Percentiles rank a stretch among this genome's conserved stretches.
Evolutionary conservation across 2,329 filamentous ascomycete species (phyloP).

Genomic region (Davidsoniella virescens): DNA sequence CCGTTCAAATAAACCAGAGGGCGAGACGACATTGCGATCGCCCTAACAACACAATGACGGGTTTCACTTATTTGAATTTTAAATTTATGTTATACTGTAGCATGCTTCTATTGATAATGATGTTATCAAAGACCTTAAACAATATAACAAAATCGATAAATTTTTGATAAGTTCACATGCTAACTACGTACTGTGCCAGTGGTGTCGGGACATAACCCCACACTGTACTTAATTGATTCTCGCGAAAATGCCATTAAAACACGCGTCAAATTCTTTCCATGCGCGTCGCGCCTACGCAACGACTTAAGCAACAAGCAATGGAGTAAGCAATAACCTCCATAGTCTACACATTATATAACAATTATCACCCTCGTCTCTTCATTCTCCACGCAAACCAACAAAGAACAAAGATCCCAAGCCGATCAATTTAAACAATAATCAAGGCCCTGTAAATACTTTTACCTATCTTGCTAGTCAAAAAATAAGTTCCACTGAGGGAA

Average conservation of each 20-base stretch:
- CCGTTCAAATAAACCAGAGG: too few species aligned
- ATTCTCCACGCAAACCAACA: neutral
- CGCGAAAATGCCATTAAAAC: neutral
- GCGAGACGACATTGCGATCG: too few species aligned
- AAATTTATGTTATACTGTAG: too few species aligned
- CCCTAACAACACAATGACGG: too few species aligned
- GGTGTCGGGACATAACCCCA: neutral
- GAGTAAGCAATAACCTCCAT: neutral
- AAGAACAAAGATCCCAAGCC: conserved; percentile 3
- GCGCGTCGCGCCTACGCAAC: conserved; percentile 6
- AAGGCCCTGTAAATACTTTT: too few species aligned
- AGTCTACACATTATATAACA: too few species aligned
- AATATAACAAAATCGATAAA: neutral
- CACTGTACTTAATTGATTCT: conserved; percentile 10
- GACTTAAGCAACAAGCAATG: neutral
- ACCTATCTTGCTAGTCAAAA: too few species aligned
- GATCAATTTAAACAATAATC: too few species aligned
- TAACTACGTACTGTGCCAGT: neutral
- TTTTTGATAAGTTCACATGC: neutral
- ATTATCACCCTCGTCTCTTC: neutral
- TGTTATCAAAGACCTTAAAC: too few species aligned
- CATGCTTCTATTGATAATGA: too few species aligned
- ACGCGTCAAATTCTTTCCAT: neutral
- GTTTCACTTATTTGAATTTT: too few species aligned
- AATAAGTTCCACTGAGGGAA: too few species aligned